Evolutionary conservation across 768 basidiomycete species (phyloP), one percentile per base, ranked within the genome.

Genomic region (Pisolithus microcarpus): DNA sequence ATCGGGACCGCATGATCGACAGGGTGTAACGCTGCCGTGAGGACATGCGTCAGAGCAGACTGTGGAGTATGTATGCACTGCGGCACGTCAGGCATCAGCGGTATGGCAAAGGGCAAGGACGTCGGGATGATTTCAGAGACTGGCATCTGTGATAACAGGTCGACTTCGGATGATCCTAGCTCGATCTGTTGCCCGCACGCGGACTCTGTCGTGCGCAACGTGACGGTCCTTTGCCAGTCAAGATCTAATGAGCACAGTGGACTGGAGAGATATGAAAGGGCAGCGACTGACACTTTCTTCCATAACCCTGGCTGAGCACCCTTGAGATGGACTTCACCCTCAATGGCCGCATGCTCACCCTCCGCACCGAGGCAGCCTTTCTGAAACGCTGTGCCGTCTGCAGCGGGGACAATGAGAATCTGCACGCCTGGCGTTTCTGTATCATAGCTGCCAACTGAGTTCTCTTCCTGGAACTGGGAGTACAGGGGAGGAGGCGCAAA

Each of bases 301-400:
- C 85, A 87, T 56, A 70, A 75, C 48, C 71, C 72, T 48, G 73
- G 69, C 51, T 77, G 75, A 34, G 75, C 74, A 50, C 80, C 85
- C 67, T 92, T 93, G 57, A 92, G 72, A 64, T 92, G 91, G 16
- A 93, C 74, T 63, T 92, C 91, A 43, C 91, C 91, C 61, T 91
- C 90, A 48, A 93, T 79, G 8, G 87, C 84, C 13, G 90, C 87
- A 52, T 75, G 77, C 66, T 91, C 90, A 47, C 79, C 87, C 50
- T 90, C 87, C 21, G 84, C 87, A 46, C 91, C 91, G 7, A 93
- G 73, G 63, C 79, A 89, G 10, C 91, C 91, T 60, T 83, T 86
- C 70, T 93, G 91, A 60, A 93, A 94, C 64, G 82, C 79, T 50
- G 87, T 72, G 19, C 81, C 75, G 63, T 86, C 79, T 45, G 77